phyloP scores from a whole-genome alignment of 495 filamentous ascomycete species.

The Penicillium pancosmium region DNA sequence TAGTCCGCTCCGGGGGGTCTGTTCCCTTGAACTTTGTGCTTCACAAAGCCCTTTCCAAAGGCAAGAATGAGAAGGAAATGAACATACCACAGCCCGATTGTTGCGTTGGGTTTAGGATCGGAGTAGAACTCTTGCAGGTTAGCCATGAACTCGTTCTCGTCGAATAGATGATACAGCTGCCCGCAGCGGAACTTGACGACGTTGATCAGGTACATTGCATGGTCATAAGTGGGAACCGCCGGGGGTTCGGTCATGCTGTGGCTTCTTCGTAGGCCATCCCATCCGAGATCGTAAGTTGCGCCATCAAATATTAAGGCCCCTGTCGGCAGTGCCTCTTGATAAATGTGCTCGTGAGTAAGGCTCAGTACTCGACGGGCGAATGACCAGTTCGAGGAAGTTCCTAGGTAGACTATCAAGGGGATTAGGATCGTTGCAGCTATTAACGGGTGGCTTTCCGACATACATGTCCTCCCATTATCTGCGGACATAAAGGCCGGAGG shows the following conservation, averaged over 20 bases:
- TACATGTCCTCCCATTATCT: constrained; percentile 37
- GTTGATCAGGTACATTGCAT: constrained; percentile 46
- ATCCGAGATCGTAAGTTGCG: constrained; percentile 43
- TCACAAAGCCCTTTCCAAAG: constrained; percentile 47
- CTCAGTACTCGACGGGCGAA: constrained; percentile 45
- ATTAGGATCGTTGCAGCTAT: constrained; percentile 1
- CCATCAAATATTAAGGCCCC: constrained; percentile 42
- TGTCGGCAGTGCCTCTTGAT: constrained; percentile 36
- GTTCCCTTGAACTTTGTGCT: constrained; percentile 33
- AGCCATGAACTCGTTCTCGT: constrained; percentile 44
- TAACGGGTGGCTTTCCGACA: not conserved
- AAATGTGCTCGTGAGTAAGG: constrained; percentile 41
- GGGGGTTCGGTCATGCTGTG: constrained; percentile 25
- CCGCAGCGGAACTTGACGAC: constrained; percentile 48
- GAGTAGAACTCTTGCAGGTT: constrained; percentile 41
- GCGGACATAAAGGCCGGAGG: constrained; percentile 40
- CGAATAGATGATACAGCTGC: constrained; percentile 49
- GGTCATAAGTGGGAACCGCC: constrained; percentile 40
- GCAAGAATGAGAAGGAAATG: constrained; percentile 49
- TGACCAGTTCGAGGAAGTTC: constrained; percentile 52
- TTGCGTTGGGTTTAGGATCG: constrained; percentile 24
- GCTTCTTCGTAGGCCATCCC: constrained; percentile 38
- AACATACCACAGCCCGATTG: constrained; percentile 42
- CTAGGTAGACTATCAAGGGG: constrained; percentile 37
- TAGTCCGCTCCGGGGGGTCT: constrained; percentile 40